phyloP scores from a whole-genome alignment of 495 filamentous ascomycete species.

The Schizothecium vesticola region DNA sequence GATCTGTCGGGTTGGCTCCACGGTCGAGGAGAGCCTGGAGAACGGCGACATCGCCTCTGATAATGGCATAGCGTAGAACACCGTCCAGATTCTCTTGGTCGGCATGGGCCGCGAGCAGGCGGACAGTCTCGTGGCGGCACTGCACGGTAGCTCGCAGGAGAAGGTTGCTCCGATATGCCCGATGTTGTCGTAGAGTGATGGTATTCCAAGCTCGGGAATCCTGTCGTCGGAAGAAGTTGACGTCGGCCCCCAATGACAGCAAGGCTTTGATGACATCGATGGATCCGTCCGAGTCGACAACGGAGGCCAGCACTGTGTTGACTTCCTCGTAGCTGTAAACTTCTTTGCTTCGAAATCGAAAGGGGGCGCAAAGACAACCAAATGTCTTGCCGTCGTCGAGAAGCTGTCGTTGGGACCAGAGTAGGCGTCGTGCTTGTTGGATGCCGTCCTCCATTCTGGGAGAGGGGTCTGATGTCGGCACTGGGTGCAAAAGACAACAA shows the following conservation, averaged over 20 bases:
- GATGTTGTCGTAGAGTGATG: conserved; percentile 15
- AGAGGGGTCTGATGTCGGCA: neutral
- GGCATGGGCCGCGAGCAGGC: conserved; percentile 22
- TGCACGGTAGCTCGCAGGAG: conserved; percentile 24
- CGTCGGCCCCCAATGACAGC: conserved; percentile 26
- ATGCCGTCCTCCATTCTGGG: conserved; percentile 18
- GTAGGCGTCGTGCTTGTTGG: conserved; percentile 24
- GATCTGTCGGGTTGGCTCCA: conserved; percentile 22
- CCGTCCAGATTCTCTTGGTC: conserved; percentile 30
- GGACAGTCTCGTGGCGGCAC: conserved; percentile 24
- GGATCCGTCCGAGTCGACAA: conserved; percentile 24
- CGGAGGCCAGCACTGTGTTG: conserved; percentile 26
- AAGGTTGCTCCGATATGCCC: conserved; percentile 22
- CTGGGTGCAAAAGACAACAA: neutral
- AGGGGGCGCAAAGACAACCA: conserved; percentile 15
- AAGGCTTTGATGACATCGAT: conserved; percentile 26
- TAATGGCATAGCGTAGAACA: conserved; percentile 27
- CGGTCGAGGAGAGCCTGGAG: conserved; percentile 24
- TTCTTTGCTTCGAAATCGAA: conserved; percentile 13
- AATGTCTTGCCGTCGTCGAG: conserved; percentile 15
- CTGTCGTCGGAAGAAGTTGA: conserved; percentile 26
- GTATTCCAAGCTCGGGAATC: conserved; percentile 20
- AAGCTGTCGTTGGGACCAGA: conserved; percentile 21
- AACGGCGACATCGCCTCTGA: conserved; percentile 20
- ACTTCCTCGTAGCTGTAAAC: conserved; percentile 24